These are phyloP conservation scores for Acacia confusa DNA, from an alignment of 306 rosid species.

Conservation along the genomic window DNA sequence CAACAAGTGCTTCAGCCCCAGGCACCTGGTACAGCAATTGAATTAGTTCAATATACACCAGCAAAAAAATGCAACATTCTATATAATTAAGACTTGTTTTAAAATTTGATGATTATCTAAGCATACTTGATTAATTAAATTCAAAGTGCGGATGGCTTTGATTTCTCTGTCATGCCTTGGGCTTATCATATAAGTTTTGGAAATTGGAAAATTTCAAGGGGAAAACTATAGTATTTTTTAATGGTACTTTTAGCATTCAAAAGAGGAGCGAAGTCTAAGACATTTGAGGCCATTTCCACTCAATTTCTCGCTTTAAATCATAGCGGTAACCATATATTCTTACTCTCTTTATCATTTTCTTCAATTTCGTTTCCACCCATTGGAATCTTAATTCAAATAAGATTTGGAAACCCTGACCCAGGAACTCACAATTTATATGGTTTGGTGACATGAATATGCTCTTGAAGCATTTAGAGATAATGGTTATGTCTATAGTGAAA, in stretches of 20 bases:
- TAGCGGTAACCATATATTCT: neutral
- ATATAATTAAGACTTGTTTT: neutral
- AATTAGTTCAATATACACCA: constrained; percentile 2
- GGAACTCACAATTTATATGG: neutral
- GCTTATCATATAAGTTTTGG: neutral
- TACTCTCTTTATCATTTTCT: neutral
- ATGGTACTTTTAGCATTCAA: neutral
- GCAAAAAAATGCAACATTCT: neutral
- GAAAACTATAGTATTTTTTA: neutral
- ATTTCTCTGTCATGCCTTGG: neutral
- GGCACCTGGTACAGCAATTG: constrained; percentile 65
- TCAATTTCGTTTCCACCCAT: neutral
- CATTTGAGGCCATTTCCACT: neutral
- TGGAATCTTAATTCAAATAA: neutral
- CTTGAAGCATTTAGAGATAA: too few species aligned
- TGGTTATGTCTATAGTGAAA: too few species aligned
- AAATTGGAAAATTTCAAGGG: neutral
- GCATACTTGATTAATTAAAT: neutral
- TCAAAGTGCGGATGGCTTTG: neutral
- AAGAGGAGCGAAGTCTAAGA: neutral
- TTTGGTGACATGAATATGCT: too few species aligned
- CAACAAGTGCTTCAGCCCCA: constrained; percentile 86
- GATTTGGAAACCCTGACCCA: neutral
- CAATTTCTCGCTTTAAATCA: neutral
- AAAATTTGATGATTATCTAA: neutral